Evolutionary conservation across 2,329 filamentous ascomycete genomes (phyloP), one percentile per base, ranked within the genome.

Genomic region (Annulohypoxylon truncatum): DNA sequence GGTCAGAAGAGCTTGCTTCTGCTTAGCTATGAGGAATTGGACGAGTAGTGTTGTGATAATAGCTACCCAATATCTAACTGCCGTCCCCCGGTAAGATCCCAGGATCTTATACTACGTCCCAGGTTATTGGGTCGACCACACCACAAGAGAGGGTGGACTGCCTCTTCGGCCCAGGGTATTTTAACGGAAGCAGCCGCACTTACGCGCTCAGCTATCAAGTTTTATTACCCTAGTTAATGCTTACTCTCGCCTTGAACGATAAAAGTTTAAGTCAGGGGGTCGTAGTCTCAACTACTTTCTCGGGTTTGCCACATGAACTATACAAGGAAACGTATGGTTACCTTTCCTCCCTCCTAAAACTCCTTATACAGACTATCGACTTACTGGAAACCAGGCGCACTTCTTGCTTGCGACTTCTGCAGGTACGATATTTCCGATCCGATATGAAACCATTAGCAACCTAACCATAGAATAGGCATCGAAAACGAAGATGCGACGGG

Each of bases 371-470:
- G 31, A 33, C 28, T 44, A 66, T 66, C 29, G 54, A 59, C 75
- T 75, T 67, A 73, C 58, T 29, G 26, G 44, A 24, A 40, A 31
- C 51, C 51, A 81, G 79, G 79, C 26, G 78, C 78, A 46, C 73
- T 79, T 22, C 71, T 81, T 66, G 79, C 79, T 57, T 81, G 79
- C 69, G 79, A 81, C 67, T 80, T 80, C 63, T 80, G 79, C 68
- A 73, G 75, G 75, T 72, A 71, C 58, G 28, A 58, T 26, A 47
- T 48, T 15, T 33, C 56, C 40, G 18, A 35, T 24, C 29, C 42
- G n/a, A 54, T 22, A 54, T 52, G 20, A 31, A 59, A n/a, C 55
- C 48, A 33, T 51, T 48, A 4, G 31, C 66, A 53, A 69, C 53
- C 65, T 72, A 35, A 66, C 61, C n/a, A 61, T 24, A 58, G 40